These are phyloP conservation scores for Aspergillus bombycis DNA, from an alignment of 2,329 filamentous ascomycete species.

Conservation along the genomic window DNA sequence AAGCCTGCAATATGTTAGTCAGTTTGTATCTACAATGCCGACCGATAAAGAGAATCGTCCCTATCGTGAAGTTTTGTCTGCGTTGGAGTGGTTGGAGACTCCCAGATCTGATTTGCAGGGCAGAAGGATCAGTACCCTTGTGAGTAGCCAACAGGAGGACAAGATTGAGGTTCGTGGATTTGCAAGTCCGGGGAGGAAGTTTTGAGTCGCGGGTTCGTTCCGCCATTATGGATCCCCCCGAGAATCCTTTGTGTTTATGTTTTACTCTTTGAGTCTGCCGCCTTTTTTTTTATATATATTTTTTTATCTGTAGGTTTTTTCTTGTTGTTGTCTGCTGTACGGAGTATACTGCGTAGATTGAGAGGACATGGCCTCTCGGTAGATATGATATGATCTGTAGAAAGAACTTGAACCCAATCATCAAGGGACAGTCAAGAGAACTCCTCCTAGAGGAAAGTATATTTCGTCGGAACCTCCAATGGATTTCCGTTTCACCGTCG, in stretches of 20 bases:
- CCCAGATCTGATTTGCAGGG: neutral
- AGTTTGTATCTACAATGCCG: neutral
- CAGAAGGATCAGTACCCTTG: conserved; percentile 6
- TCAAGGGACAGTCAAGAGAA: too few species aligned
- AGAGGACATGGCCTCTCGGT: too few species aligned
- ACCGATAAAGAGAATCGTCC: neutral
- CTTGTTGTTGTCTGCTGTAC: too few species aligned
- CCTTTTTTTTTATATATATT: too few species aligned
- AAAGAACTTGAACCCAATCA: too few species aligned
- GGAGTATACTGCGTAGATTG: neutral
- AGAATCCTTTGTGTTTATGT: neutral
- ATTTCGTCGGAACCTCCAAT: too few species aligned
- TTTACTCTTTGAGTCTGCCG: neutral
- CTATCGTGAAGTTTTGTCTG: neutral
- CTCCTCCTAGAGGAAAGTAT: too few species aligned
- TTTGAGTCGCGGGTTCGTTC: neutral
- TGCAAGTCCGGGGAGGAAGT: neutral
- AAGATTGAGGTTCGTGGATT: neutral
- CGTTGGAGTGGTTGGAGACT: neutral
- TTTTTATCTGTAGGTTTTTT: neutral
- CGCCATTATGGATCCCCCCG: neutral
- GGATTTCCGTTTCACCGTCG: neutral
- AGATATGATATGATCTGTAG: too few species aligned
- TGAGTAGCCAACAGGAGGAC: neutral
- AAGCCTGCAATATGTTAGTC: neutral